phyloP scores from a whole-genome alignment of 78 protist genomes.

The Diacronema lutheri region DNA sequence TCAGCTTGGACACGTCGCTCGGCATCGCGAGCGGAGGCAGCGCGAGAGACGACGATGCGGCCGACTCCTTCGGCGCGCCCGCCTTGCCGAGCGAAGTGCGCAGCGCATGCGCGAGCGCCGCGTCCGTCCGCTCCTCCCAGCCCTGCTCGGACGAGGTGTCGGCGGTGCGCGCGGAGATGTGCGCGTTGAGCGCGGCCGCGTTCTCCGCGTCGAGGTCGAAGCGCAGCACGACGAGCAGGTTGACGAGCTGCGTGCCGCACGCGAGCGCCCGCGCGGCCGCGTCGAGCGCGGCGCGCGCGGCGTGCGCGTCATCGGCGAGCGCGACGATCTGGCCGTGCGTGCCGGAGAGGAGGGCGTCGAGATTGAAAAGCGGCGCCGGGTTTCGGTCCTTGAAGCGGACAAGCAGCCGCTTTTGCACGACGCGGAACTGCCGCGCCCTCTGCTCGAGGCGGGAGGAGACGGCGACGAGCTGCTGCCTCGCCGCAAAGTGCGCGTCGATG shows the following conservation, averaged over 20 bases:
- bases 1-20: conserved; percentile 3
- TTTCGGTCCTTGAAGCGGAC: conserved; percentile 59
- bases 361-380: conserved; percentile 42
- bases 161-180: conserved; percentile 26
- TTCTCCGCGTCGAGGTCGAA: conserved; percentile 6
- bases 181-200: background rate
- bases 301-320: background rate
- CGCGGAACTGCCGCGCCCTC: conserved; percentile 40
- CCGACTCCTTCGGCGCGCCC: background rate
- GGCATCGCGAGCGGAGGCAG: conserved; percentile 15
- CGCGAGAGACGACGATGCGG: background rate
- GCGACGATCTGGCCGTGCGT: conserved; percentile 18
- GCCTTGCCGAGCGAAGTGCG: conserved; percentile 15
- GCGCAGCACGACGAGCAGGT: conserved; percentile 15
- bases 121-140: conserved; percentile 58
- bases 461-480: background rate
- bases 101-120: conserved; percentile 26
- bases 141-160: conserved; percentile 1
- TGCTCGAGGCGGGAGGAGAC: background rate
- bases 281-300: background rate
- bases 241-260: conserved; percentile 21
- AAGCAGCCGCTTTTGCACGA: conserved; percentile 53
- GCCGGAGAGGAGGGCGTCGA: conserved; percentile 32
- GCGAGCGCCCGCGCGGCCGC: background rate
- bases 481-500: background rate